Conservation (phyloP, 108 stramenopile genomes). For the Cyclotella kingstonii region DNA sequence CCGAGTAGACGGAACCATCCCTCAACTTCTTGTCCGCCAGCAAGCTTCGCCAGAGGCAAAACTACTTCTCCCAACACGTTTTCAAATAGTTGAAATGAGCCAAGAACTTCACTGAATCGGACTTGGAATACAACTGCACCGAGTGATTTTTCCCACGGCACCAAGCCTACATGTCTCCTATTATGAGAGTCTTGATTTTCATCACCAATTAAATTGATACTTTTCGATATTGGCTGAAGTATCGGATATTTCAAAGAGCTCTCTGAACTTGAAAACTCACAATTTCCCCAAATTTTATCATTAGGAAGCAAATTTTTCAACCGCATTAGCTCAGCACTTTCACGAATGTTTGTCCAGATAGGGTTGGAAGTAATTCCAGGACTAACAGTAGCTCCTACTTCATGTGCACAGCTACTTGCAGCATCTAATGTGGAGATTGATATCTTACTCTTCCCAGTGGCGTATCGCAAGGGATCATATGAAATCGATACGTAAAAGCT, state of each 20-base stretch:
- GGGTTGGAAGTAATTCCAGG: conserved; percentile 62
- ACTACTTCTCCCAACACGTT: conserved; percentile 73
- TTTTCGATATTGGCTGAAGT: conserved; percentile 50
- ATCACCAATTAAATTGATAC: conserved; percentile 8
- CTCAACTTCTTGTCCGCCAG: conserved; percentile 45
- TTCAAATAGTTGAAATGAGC: conserved; percentile 58
- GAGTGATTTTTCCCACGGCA: conserved; percentile 61
- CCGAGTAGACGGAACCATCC: conserved; percentile 77
- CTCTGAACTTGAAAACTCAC: neutral
- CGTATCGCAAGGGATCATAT: conserved; percentile 60
- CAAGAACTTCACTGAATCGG: conserved; percentile 61
- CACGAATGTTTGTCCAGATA: conserved; percentile 50
- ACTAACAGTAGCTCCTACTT: conserved; percentile 57
- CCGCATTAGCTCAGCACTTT: conserved; percentile 56
- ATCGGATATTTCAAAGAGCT: conserved; percentile 54
- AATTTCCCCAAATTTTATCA: conserved; percentile 29
- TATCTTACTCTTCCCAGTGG: conserved; percentile 35
- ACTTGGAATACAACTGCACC: conserved; percentile 76
- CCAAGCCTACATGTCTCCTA: conserved; percentile 15
- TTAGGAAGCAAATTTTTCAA: conserved; percentile 63
- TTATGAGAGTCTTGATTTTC: neutral
- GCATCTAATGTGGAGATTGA: conserved; percentile 42
- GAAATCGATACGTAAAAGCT: conserved; percentile 58
- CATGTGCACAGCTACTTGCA: conserved; percentile 48
- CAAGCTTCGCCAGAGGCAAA: conserved; percentile 64